phyloP scores from a whole-genome alignment of 495 filamentous ascomycete genomes.

The Penicillium ochrochloron region DNA sequence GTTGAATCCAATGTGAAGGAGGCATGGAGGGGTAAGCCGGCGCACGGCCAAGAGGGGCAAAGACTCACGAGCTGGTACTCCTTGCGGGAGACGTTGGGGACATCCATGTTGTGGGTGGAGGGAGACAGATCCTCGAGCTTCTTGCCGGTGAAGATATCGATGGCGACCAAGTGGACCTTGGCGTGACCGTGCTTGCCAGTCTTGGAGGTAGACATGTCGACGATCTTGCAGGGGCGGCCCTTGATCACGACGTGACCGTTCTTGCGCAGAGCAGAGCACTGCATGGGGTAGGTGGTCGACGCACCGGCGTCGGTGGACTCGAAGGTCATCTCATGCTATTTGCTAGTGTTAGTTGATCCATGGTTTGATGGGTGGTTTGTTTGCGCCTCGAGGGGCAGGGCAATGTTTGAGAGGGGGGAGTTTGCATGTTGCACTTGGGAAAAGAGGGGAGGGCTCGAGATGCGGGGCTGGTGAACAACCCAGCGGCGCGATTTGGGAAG shows the following conservation, averaged over 20 bases:
- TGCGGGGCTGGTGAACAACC: conserved; percentile 40
- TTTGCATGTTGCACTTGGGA: conserved; percentile 23
- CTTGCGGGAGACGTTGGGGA: conserved; percentile 85
- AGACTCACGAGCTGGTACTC: conserved; percentile 91
- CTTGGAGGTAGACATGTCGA: conserved; percentile 99
- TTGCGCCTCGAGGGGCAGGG: conserved; percentile 1
- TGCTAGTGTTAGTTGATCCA: conserved; percentile 12
- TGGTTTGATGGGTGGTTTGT: background rate
- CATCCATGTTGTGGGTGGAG: conserved; percentile 99
- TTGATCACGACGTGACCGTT: conserved; percentile 98
- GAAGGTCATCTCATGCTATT: conserved; percentile 88
- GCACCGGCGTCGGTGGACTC: conserved; percentile 92
- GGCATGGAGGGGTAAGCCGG: background rate
- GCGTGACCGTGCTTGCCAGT: conserved; percentile 99
- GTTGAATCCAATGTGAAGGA: too few species aligned
- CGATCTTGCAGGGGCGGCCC: conserved; percentile 98
- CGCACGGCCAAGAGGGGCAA: conserved; percentile 1
- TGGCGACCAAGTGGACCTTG: conserved; percentile 96
- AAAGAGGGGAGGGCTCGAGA: conserved; percentile 37
- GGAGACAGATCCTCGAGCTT: conserved; percentile 99
- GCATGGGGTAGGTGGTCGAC: conserved; percentile 92
- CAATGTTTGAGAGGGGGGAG: conserved; percentile 6
- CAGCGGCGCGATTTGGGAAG: conserved; percentile 20
- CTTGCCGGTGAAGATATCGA: conserved; percentile 99
- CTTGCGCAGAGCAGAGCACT: conserved; percentile 99